Conservation (phyloP, 192 early-diverging fungal species). For the Linnemannia schmuckeri region DNA sequence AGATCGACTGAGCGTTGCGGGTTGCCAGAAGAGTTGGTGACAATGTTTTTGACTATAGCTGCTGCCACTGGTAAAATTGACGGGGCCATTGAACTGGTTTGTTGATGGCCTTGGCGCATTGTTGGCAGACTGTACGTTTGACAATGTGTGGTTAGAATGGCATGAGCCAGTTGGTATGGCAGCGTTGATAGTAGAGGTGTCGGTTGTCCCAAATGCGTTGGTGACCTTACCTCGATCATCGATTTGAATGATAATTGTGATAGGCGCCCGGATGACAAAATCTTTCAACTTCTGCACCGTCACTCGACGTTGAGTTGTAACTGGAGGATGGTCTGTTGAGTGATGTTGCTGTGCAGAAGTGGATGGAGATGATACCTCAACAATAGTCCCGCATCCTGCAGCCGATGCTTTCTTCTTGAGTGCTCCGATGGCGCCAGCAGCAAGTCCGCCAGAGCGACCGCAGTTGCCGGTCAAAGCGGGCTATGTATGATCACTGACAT, state of each 20-base stretch:
- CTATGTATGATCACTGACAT: background rate
- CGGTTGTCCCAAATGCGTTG: background rate
- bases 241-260: slow-evolving; percentile 37
- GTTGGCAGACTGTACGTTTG: background rate
- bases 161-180: background rate
- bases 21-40: slow-evolving; percentile 11
- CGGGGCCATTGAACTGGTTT: background rate
- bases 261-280: slow-evolving; percentile 38
- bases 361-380: background rate
- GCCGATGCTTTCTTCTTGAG: slow-evolving; percentile 37
- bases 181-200: background rate
- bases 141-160: background rate
- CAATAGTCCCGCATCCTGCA: slow-evolving; percentile 8
- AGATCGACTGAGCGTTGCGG: background rate
- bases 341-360: background rate
- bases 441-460: background rate
- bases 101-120: background rate
- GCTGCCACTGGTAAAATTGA: slow-evolving; percentile 11
- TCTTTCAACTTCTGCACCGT: slow-evolving; percentile 35
- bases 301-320: background rate
- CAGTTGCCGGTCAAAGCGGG: background rate
- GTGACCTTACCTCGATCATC: slow-evolving; percentile 13
- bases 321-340: background rate
- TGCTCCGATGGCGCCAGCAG: slow-evolving; percentile 20
- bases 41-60: slow-evolving; percentile 12